Base-by-base conservation (phyloP, 2,329 filamentous ascomycete genomes). In the Paracoccidioides lutzii region DNA sequence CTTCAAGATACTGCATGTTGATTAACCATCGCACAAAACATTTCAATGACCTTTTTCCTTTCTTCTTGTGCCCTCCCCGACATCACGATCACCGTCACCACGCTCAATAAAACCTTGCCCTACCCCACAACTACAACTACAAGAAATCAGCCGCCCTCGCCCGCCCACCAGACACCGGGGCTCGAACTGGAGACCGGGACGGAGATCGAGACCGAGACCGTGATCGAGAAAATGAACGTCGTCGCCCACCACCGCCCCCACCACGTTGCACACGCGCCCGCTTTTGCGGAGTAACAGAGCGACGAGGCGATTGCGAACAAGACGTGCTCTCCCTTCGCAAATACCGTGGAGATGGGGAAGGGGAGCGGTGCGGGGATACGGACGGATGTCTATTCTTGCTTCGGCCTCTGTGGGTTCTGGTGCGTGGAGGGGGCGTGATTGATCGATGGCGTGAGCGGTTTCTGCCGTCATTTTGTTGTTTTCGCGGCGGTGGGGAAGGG, bases 321-420 rank as follows among this genome's bases (percentile, higher is more conserved):
- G 60, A 56, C 5, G 52, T 48, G n/a, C 41, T 56, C 43, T 42
- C 55, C 54, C 55, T 57, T n/a, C 57, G 56, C 37, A 60, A 59
- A 45, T 57, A 55, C n/a, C 56, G 61, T 45, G 60, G 60, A 5
- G 57, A 57, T 15, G 61, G 62, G 22, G 61, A 60, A 15, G 61
- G 64, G 14, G 68, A 67, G 10, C 62, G 64, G 9, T 66, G 65
- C 7, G 57, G 65, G 63, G 51, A 60, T 46, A 50, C 60, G 59
- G 58, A 58, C 12, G 33, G 33, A 12, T 43, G 56, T 41, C 58
- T 37, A 33, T 46, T 52, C 28, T 46, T 52, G 37, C 58, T 57
- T 42, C 49, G 37, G 15, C 54, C 50, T 14, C 50, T 58, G 28
- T 62, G 61, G 33, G 58, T 59, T 56, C 61, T 58, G 46, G 61